These are phyloP conservation scores for Acacia concinna DNA, from an alignment of 331 rosid species.

Conservation along the genomic window DNA sequence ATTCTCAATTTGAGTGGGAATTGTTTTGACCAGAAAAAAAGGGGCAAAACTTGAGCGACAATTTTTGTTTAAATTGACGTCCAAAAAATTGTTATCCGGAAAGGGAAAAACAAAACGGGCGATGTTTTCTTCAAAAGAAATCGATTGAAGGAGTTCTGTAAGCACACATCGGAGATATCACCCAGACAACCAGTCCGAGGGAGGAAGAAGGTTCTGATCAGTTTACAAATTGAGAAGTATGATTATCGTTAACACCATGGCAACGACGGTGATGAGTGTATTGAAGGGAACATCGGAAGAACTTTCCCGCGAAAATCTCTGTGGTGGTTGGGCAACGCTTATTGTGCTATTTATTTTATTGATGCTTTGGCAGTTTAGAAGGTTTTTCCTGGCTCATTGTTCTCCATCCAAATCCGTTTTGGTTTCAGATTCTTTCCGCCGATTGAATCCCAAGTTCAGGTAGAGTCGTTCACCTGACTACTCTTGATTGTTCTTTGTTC, in stretches of 20 bases:
- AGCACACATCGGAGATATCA: not conserved
- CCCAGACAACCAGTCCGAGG: not conserved
- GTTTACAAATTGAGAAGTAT: not conserved
- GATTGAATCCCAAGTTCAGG: constrained; percentile 41
- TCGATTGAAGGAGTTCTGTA: not conserved
- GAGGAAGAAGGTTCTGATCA: not conserved
- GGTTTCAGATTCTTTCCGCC: constrained; percentile 31
- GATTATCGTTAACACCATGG: not conserved
- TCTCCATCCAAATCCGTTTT: constrained; percentile 14
- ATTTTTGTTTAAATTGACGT: not conserved
- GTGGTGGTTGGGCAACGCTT: constrained; percentile 58
- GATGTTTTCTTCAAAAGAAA: not conserved
- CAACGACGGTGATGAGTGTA: not conserved
- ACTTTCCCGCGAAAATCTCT: constrained; percentile 43
- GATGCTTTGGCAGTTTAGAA: constrained; percentile 44
- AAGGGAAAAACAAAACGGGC: not conserved
- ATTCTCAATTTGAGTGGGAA: not conserved
- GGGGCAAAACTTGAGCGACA: not conserved
- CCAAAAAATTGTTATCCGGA: not conserved
- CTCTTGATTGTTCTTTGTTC: not conserved
- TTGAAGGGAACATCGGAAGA: constrained; percentile 32
- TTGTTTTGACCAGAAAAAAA: not conserved
- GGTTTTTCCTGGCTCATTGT: constrained; percentile 25
- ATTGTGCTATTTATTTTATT: constrained; percentile 43
- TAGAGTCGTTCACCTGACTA: not conserved